A percentile compares a stretch with the other conserved stretches of the same genome.
Evolutionary conservation across 345 rosid genomes (phyloP).

Genomic region (Citrus trifoliata): DNA sequence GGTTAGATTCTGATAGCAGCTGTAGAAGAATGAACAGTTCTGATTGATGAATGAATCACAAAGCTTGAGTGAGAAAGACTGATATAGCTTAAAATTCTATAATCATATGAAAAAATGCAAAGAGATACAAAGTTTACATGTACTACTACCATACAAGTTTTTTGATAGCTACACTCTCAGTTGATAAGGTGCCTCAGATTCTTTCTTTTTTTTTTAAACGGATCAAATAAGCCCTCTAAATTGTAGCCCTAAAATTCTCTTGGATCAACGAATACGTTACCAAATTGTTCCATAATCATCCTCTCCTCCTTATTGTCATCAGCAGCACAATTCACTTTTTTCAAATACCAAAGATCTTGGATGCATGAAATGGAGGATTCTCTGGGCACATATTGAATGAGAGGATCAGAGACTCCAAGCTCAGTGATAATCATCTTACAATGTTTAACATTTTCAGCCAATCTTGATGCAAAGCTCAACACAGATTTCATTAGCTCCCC

Average conservation of each 20-base stretch:
- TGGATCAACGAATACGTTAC: conserved; percentile 64
- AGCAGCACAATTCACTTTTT: conserved; percentile 27
- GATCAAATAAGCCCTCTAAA: background rate
- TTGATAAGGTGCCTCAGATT: background rate
- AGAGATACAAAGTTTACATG: background rate
- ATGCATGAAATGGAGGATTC: conserved; percentile 34
- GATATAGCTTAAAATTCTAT: background rate
- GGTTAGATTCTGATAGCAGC: no score
- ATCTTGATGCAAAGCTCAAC: conserved; percentile 39
- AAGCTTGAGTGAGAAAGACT: no score
- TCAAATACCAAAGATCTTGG: conserved; percentile 51
- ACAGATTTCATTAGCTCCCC: conserved; percentile 39
- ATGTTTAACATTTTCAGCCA: conserved; percentile 35
- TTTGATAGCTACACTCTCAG: background rate
- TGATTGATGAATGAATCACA: no score
- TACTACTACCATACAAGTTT: background rate
- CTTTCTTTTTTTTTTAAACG: no score
- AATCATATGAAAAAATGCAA: background rate
- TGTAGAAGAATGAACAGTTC: no score
- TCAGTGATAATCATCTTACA: conserved; percentile 42
- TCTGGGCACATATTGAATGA: conserved; percentile 28
- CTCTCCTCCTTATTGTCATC: conserved; percentile 7
- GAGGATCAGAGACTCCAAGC: conserved; percentile 47
- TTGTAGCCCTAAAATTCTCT: conserved; percentile 40
- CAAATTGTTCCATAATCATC: conserved; percentile 19